Conservation (phyloP, 352 stramenopile genomes). For the Globisporangium ultimum region DNA sequence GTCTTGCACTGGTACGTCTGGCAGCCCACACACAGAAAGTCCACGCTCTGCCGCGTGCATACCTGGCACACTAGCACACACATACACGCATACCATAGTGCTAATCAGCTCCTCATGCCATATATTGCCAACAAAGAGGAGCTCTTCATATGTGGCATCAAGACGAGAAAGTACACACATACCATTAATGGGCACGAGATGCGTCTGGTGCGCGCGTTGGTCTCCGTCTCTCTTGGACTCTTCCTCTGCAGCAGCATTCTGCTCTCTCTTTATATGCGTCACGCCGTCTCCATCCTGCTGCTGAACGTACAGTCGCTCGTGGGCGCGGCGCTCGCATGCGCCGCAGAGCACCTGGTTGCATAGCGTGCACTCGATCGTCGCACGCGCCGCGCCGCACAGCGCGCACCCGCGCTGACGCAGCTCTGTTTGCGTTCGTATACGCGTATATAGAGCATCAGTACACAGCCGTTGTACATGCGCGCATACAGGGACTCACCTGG, state of each 20-base stretch:
- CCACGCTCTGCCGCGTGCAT: conserved; percentile 33
- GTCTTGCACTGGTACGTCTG: conserved; percentile 50
- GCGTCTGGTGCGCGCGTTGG: conserved; percentile 37
- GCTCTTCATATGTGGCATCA: too few species aligned
- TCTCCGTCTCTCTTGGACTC: conserved; percentile 35
- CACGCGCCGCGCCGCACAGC: conserved; percentile 31
- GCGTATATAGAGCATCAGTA: background rate
- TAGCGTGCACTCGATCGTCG: conserved; percentile 37
- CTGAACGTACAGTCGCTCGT: conserved; percentile 23
- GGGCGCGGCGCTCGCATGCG: conserved; percentile 37
- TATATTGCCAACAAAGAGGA: too few species aligned
- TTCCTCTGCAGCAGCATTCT: conserved; percentile 28
- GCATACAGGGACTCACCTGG: conserved; percentile 17
- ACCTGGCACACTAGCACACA: conserved; percentile 42
- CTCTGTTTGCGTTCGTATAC: conserved; percentile 16
- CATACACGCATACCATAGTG: background rate
- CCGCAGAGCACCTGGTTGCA: conserved; percentile 46
- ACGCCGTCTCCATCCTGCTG: background rate
- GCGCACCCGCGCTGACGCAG: conserved; percentile 43
- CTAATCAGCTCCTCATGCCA: background rate
- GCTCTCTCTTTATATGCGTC: background rate
- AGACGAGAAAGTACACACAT: background rate
- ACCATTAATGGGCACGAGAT: conserved; percentile 47
- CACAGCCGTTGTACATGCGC: background rate
- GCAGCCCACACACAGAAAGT: conserved; percentile 62